phyloP scores from a whole-genome alignment of 495 filamentous ascomycete species.

The Lineolata rhizophorae region DNA sequence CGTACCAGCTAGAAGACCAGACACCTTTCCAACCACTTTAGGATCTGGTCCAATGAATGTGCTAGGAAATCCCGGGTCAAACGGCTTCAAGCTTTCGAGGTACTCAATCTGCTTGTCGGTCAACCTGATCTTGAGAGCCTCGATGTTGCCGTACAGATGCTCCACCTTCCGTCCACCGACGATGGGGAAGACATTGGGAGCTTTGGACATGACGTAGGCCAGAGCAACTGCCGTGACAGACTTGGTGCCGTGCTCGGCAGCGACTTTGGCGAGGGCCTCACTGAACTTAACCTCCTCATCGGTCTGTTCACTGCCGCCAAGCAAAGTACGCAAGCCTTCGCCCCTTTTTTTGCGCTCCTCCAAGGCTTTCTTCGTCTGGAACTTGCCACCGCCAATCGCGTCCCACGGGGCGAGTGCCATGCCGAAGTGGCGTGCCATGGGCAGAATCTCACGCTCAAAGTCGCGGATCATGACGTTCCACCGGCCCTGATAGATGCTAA shows the following conservation, averaged over 20 bases:
- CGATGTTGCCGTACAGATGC: constrained; percentile 37
- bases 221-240: constrained; percentile 29
- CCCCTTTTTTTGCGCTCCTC: constrained; percentile 11
- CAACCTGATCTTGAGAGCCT: constrained; percentile 13
- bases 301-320: constrained; percentile 4
- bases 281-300: constrained; percentile 30
- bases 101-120: constrained; percentile 31
- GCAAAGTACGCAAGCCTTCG: constrained; percentile 10
- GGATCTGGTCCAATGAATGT: constrained; percentile 23
- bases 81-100: constrained; percentile 27
- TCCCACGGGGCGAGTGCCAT: constrained; percentile 21
- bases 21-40: constrained; percentile 11
- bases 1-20: too few relatives aligned
- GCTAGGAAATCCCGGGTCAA: constrained; percentile 31
- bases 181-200: constrained; percentile 55
- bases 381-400: constrained; percentile 17
- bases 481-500: constrained; percentile 41
- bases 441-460: constrained; percentile 32
- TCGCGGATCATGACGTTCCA: constrained; percentile 29
- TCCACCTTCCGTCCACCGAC: constrained; percentile 45
- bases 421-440: constrained; percentile 19
- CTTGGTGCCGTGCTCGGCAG: constrained; percentile 15
- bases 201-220: constrained; percentile 52
- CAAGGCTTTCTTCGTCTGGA: constrained; percentile 11
- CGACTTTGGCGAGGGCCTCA: constrained; percentile 34